Percentiles rank a stretch among this genome's conserved stretches.
phyloP scores from a whole-genome alignment of 176 grass and related monocot species.

The Oryza nivara region DNA sequence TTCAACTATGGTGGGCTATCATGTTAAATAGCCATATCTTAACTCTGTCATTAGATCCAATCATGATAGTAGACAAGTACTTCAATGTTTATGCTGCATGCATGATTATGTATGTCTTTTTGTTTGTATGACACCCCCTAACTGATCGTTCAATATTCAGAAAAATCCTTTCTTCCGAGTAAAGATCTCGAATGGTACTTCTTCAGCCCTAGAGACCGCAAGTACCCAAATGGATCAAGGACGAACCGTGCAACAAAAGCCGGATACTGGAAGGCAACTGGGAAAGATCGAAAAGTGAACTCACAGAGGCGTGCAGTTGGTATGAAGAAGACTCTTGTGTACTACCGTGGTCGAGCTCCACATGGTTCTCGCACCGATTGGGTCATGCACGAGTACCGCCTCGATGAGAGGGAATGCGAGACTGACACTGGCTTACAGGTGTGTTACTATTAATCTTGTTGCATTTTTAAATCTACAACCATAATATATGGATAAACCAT shows the following conservation, averaged over 20 bases:
- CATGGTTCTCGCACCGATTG: slow-evolving; percentile 95
- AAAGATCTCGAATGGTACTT: slow-evolving; percentile 99
- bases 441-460: neutral
- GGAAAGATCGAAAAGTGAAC: slow-evolving; percentile 88
- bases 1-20: slow-evolving; percentile 21
- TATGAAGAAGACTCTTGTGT: slow-evolving; percentile 97
- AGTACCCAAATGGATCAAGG: slow-evolving; percentile 96
- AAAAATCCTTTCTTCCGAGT: slow-evolving; percentile 97
- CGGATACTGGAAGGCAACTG: slow-evolving; percentile 99
- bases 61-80: slow-evolving; percentile 32
- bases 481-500: neutral
- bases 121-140: slow-evolving; percentile 25
- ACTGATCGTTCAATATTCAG: slow-evolving; percentile 44
- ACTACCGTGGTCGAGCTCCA: slow-evolving; percentile 90
- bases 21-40: neutral
- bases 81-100: neutral
- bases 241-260: slow-evolving; percentile 96
- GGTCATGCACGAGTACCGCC: slow-evolving; percentile 99
- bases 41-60: slow-evolving; percentile 27
- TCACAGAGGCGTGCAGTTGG: slow-evolving; percentile 78
- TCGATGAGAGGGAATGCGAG: slow-evolving; percentile 94
- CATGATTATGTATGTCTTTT: neutral
- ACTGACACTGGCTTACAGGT: slow-evolving; percentile 84
- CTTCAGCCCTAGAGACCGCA: slow-evolving; percentile 99
- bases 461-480: neutral